Base-by-base conservation (phyloP, 2,329 filamentous ascomycete genomes). In the Fusarium miscanthi region DNA sequence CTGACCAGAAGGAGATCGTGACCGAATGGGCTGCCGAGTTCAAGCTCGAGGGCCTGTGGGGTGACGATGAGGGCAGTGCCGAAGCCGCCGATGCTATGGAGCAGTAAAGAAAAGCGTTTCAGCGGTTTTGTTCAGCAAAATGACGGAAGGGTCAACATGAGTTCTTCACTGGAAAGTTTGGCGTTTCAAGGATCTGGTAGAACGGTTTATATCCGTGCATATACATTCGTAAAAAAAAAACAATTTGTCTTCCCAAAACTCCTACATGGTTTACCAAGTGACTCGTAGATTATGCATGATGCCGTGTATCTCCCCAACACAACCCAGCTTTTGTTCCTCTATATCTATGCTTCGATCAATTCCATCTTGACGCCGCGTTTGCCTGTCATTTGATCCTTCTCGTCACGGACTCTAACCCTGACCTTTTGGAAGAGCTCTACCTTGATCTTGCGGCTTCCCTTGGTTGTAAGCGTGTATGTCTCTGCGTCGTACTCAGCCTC, bases 1-100 rank as follows among this genome's bases (percentile, higher is more conserved):
- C 88, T 70, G 90, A 94, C 74, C 91, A 97, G 81, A 94, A 97
- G 85, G 85, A 94, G 83, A 94, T 98, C 80, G 94, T 98, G 61
- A 93, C 92, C 16, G 92, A 97, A 81, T 97, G 95, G 94, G 93
- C 95, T 12, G 91, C 93, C 77, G 95, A 98, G 82, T 98, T 99
- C 84, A 95, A 95, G 85, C 87, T 99, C 13, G 96, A 98, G 70
- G 96, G 94, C 4, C 84, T 99, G 19, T 98, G 93, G 93, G 94
- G 93, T 16, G 91, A 94, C 79, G 59, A 54, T 12, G 91, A 94
- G 79, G 80, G 75, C 25, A 78, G 69, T 35, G 78, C 69, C 37
- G 79, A 63, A 23, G 78, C 77, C 12, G 83, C 72, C 8, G 86
- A 88, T 63, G 84, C 82, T 57, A 89, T 90, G 88, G 82, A 87